phyloP scores from a whole-genome alignment of 2,329 filamentous ascomycete genomes.

The Phaeosphaeriaceae sp. region DNA sequence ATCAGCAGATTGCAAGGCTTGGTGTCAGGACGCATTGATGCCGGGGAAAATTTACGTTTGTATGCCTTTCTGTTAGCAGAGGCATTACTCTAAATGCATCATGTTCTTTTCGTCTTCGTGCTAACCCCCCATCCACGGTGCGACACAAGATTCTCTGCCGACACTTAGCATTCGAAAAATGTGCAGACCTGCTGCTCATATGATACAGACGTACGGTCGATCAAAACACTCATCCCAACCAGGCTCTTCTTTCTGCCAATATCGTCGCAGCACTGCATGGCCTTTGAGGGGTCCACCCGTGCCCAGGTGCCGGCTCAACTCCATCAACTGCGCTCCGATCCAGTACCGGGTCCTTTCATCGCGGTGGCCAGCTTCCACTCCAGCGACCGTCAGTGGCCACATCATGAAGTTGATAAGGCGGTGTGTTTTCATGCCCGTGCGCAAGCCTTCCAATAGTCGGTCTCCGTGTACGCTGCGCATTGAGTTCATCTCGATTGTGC shows the following conservation, averaged over 20 bases:
- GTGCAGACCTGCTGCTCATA: slow-evolving; percentile 13
- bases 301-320: slow-evolving; percentile 26
- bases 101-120: not conserved
- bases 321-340: slow-evolving; percentile 25
- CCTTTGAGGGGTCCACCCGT: slow-evolving; percentile 31
- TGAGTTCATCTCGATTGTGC: slow-evolving; percentile 18
- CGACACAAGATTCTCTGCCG: not conserved
- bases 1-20: no score
- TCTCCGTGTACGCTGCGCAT: slow-evolving; percentile 23
- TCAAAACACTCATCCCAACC: slow-evolving; percentile 43
- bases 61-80: not conserved
- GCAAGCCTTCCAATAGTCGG: slow-evolving; percentile 15
- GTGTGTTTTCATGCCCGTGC: slow-evolving; percentile 8
- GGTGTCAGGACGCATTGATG: no score
- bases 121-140: not conserved
- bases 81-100: not conserved
- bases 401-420: slow-evolving; percentile 23
- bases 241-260: slow-evolving; percentile 27
- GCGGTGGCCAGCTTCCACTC: slow-evolving; percentile 33
- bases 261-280: slow-evolving; percentile 26
- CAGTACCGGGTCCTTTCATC: slow-evolving; percentile 20
- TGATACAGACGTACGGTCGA: slow-evolving; percentile 28
- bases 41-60: not conserved
- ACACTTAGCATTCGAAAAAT: not conserved
- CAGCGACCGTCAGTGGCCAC: slow-evolving; percentile 36